These are phyloP conservation scores for Simmondsia chinensis DNA, from an alignment of 148 eudicot species.

Conservation along the genomic window DNA sequence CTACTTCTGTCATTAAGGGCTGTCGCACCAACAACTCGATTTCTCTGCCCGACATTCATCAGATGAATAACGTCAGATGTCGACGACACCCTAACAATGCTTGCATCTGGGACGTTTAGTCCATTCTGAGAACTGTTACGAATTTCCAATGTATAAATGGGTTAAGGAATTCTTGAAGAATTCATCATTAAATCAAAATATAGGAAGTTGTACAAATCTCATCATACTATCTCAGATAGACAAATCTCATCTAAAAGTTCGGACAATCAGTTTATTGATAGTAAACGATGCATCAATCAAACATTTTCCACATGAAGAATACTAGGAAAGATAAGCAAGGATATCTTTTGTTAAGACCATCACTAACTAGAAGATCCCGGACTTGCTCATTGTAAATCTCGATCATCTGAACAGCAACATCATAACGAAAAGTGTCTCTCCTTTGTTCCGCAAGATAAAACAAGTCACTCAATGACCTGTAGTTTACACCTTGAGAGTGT, in stretches of 20 bases:
- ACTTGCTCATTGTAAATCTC: conserved; percentile 98
- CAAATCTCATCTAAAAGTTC: too few relatives aligned
- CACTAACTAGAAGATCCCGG: conserved; percentile 80
- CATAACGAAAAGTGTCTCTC: conserved; percentile 65
- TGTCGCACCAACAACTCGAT: conserved; percentile 95
- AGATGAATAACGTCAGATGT: conserved; percentile 80
- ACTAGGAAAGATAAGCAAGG: conserved; percentile 31
- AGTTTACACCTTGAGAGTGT: conserved; percentile 82
- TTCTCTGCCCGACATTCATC: conserved; percentile 83
- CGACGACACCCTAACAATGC: conserved; percentile 72
- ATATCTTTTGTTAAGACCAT: conserved; percentile 84
- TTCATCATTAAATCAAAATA: not conserved
- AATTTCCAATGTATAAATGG: conserved; percentile 64
- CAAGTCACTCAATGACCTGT: conserved; percentile 80
- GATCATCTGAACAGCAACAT: conserved; percentile 96
- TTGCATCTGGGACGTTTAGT: conserved; percentile 90
- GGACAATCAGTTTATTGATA: too few relatives aligned
- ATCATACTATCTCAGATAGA: not conserved
- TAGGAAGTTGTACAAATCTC: not conserved
- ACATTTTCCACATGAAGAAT: not conserved
- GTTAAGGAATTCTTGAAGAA: conserved; percentile 35
- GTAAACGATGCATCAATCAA: not conserved
- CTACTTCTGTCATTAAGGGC: conserved; percentile 96
- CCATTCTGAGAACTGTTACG: conserved; percentile 89
- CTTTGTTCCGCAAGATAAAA: conserved; percentile 80